Conservation (phyloP, 2,329 filamentous ascomycete genomes). For the Arthrocladium fulminans region DNA sequence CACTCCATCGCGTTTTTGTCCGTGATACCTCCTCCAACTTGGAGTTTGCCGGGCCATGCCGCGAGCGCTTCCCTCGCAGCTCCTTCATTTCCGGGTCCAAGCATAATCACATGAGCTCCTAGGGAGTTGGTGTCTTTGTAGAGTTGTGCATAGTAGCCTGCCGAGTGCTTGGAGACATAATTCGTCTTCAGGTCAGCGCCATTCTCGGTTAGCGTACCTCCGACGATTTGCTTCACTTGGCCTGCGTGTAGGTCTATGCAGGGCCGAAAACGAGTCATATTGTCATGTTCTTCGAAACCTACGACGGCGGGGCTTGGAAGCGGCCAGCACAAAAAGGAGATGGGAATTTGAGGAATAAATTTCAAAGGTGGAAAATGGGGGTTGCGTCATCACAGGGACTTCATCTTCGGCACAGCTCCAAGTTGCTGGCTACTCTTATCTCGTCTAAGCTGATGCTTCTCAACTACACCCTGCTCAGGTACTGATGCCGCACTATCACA, state of each 20-base stretch:
- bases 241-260: conserved; percentile 98
- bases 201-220: conserved; percentile 71
- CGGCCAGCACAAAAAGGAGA: neutral
- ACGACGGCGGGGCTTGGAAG: neutral
- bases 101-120: conserved; percentile 93
- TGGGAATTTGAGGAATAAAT: neutral
- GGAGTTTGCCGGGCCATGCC: conserved; percentile 71
- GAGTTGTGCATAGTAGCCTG: conserved; percentile 69
- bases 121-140: conserved; percentile 66
- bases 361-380: neutral
- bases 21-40: conserved; percentile 89
- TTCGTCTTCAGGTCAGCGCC: conserved; percentile 70
- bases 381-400: neutral
- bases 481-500: too few species aligned
- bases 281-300: conserved; percentile 14
- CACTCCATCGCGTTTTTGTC: conserved; percentile 75
- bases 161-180: conserved; percentile 75
- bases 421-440: neutral
- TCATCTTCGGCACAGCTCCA: neutral
- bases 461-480: too few species aligned
- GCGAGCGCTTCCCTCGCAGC: conserved; percentile 68
- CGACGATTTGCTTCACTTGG: conserved; percentile 96
- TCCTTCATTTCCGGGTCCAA: conserved; percentile 76
- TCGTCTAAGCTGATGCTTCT: too few species aligned
- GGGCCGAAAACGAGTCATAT: conserved; percentile 90